phyloP scores from a whole-genome alignment of 805 yeast species.

The Schwanniomyces yamadae region DNA sequence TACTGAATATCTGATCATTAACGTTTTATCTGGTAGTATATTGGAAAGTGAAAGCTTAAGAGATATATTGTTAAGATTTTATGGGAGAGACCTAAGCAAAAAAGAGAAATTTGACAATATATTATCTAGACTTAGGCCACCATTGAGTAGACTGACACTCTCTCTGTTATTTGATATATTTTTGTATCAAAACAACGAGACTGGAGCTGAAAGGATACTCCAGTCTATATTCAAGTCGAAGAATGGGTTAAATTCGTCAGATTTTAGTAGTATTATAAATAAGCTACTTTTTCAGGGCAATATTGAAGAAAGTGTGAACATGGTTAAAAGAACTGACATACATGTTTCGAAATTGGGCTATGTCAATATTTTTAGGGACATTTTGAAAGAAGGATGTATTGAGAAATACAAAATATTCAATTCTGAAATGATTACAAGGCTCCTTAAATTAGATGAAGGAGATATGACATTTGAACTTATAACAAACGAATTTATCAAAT shows the following conservation, averaged over 20 bases:
- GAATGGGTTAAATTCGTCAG: constrained; percentile 24
- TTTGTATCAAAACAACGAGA: constrained; percentile 23
- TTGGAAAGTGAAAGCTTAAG: not conserved
- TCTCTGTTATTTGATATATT: constrained; percentile 33
- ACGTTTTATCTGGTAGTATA: not conserved
- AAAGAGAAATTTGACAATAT: constrained; percentile 16
- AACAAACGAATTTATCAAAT: constrained; percentile 16
- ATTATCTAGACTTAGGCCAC: constrained; percentile 23
- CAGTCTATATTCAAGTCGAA: constrained; percentile 28
- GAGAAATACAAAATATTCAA: too few relatives aligned
- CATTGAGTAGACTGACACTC: constrained; percentile 31
- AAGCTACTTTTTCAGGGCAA: constrained; percentile 26
- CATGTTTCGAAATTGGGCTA: constrained; percentile 25
- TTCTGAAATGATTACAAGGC: constrained; percentile 7
- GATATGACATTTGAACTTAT: constrained; percentile 16
- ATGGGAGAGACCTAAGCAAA: constrained; percentile 10
- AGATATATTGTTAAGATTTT: constrained; percentile 9
- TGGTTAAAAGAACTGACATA: constrained; percentile 19
- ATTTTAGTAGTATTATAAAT: constrained; percentile 25
- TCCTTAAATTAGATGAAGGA: constrained; percentile 10
- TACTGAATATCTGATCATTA: not conserved
- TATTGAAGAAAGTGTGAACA: constrained; percentile 21
- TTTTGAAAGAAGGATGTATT: constrained; percentile 9
- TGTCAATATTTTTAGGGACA: constrained; percentile 21
- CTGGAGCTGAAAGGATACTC: constrained; percentile 28